A percentile compares a stretch with the other conserved stretches of the same genome.
Evolutionary conservation across 768 basidiomycete genomes (phyloP).

Genomic region (Hygrocybe punicea): DNA sequence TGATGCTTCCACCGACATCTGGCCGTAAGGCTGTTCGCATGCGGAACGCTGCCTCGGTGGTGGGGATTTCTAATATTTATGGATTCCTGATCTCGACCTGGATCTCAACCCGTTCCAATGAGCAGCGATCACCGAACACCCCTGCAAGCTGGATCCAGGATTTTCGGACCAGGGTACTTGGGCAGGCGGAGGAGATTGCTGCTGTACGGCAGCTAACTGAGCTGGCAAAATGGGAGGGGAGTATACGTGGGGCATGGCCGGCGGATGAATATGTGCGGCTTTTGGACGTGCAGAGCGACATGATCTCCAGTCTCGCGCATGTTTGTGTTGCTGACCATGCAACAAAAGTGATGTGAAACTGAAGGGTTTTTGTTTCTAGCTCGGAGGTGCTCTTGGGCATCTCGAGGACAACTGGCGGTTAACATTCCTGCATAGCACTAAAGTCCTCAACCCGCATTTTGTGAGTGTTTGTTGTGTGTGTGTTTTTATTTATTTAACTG

Average conservation of each 20-base stretch:
- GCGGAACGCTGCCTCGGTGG: conserved; percentile 40
- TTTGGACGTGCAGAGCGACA: conserved; percentile 38
- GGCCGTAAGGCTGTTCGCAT: conserved; percentile 47
- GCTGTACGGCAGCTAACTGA: conserved; percentile 33
- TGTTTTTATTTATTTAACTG: not conserved
- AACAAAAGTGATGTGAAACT: not conserved
- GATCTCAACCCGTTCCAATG: conserved; percentile 27
- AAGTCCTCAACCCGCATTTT: conserved; percentile 54
- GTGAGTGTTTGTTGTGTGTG: conserved; percentile 22
- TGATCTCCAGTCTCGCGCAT: conserved; percentile 40
- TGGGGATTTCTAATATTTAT: conserved; percentile 43
- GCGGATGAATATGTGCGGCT: conserved; percentile 44
- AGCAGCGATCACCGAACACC: conserved; percentile 4
- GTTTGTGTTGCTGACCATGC: conserved; percentile 18
- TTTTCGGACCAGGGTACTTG: conserved; percentile 31
- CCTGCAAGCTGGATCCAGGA: conserved; percentile 20
- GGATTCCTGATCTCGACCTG: conserved; percentile 41
- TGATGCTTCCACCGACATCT: conserved; percentile 52
- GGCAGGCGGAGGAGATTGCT: conserved; percentile 32
- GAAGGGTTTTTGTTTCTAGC: conserved; percentile 19
- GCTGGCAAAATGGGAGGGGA: conserved; percentile 48
- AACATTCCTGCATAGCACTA: conserved; percentile 41
- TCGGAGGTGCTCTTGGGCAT: conserved; percentile 41
- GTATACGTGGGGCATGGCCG: conserved; percentile 52
- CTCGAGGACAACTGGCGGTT: conserved; percentile 43